Conservation (phyloP, 2,329 filamentous ascomycete species). For the Ilyonectria sp. region DNA sequence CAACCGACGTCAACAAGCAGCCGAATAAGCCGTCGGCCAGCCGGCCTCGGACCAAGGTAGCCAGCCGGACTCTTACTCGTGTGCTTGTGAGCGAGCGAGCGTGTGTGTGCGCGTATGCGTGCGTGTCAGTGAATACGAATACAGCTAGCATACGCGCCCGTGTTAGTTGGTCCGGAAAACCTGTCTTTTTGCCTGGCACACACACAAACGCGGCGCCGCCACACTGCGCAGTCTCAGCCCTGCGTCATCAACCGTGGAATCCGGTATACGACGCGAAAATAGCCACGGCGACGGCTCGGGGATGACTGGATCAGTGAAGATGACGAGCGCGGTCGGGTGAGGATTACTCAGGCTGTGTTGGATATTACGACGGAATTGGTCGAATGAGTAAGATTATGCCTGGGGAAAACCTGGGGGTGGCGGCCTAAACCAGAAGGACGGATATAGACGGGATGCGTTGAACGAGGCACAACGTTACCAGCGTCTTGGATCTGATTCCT, state of each 20-base stretch:
- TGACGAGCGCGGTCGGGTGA: conserved; percentile 19
- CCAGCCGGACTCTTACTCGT: not conserved
- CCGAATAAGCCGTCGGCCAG: conserved; percentile 14
- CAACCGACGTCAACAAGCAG: not conserved
- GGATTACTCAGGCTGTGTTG: conserved; percentile 22
- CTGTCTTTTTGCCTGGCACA: conserved; percentile 4
- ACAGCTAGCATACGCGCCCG: conserved; percentile 1
- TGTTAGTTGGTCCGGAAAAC: conserved; percentile 9
- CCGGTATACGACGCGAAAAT: conserved; percentile 20
- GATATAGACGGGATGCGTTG: not conserved
- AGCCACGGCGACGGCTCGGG: conserved; percentile 10
- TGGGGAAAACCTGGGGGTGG: not conserved
- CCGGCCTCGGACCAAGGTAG: conserved; percentile 21
- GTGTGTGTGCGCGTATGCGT: not conserved
- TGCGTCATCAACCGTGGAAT: conserved; percentile 21
- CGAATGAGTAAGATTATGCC: not conserved
- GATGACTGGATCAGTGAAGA: conserved; percentile 14
- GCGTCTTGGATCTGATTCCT: not conserved
- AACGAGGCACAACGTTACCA: not conserved
- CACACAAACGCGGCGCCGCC: conserved; percentile 12
- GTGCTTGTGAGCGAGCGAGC: not conserved
- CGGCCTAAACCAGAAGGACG: not conserved
- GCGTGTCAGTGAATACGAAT: conserved; percentile 12
- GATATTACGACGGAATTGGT: not conserved
- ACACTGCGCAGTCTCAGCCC: conserved; percentile 13